Base-by-base conservation (phyloP, 352 stramenopile genomes). In the Phytophthora podocarpi region DNA sequence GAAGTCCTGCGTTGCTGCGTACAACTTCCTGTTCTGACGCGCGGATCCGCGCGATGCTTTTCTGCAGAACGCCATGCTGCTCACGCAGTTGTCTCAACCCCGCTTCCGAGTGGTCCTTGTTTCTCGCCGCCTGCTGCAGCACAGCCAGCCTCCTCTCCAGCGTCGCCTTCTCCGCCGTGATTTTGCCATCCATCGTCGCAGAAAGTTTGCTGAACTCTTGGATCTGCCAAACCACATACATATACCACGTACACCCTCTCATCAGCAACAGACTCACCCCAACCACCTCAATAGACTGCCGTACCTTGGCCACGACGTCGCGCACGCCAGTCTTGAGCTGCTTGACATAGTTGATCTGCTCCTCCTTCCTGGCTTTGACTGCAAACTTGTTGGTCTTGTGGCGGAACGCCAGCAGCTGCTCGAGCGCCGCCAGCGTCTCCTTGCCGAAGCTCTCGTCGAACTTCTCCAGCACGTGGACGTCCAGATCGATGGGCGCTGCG, bases 301-400 rank as follows among this genome's bases (percentile, higher is more conserved):
- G 18, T 56, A 80, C 74, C 78, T 76, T 76, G 2, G 61, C 59
- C 34, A 64, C 55, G 4, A 89, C 54, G 11, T 66, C 52, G 21
- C 68, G 67, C 16, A 92, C 34, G 1, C 64, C 50, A 0, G 64
- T 39, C 54, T 87, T 88, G 15, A 89, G 70, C 40, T 85, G 73
- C 20, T 82, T 81, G 40, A 85, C 83, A 45, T 86, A 81, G 15
- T 35, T 55, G 28, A 78, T 58, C 49, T 89, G 61, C 47, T 92
- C 82, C 30, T 92, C 80, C 30, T 81, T 74, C 3, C 74, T 50
- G 15, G 66, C 82, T 43, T 86, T 87, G 18, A 72, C 64, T 21
- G 86, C 73, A 40, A 87, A 92, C 42, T 90, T 92, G 42, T 84
- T 89, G 20, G 82, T 76, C 43, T 89, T 90, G 27, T 70, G 41